These are phyloP conservation scores for Starmerella stigmatis DNA, from an alignment of 805 yeast species.

Conservation along the genomic window DNA sequence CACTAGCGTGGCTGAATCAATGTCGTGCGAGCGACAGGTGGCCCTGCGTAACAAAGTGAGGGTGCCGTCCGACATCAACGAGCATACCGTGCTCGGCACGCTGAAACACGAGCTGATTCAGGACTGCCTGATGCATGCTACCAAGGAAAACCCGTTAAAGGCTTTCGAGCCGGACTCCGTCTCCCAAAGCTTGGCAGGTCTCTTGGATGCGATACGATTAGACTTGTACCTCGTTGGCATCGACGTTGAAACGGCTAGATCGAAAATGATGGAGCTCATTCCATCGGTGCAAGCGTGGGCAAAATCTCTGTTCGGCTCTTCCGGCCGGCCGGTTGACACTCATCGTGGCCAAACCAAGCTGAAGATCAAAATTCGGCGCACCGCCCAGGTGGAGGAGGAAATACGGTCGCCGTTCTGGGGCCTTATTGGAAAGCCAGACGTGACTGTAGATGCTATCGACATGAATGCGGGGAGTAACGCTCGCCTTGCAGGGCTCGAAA, in stretches of 20 bases:
- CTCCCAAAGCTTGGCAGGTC: constrained; percentile 28
- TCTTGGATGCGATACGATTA: constrained; percentile 21
- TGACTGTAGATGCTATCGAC: constrained; percentile 52
- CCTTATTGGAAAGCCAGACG: constrained; percentile 80
- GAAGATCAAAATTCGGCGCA: constrained; percentile 34
- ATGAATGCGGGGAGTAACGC: constrained; percentile 24
- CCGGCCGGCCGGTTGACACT: constrained; percentile 5
- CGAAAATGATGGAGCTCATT: constrained; percentile 45
- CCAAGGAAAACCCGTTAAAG: constrained; percentile 24
- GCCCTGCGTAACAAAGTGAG: constrained; percentile 49
- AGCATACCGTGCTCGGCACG: constrained; percentile 68
- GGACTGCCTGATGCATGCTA: constrained; percentile 35
- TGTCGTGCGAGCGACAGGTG: constrained; percentile 62
- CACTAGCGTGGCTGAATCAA: constrained; percentile 66
- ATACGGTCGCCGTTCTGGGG: constrained; percentile 90
- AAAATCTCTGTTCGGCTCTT: constrained; percentile 29
- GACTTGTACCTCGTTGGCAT: constrained; percentile 47
- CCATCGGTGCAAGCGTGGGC: constrained; percentile 30
- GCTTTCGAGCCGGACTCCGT: constrained; percentile 1
- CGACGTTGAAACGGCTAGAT: constrained; percentile 42
- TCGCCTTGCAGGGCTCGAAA: constrained; percentile 66
- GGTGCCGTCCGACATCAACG: constrained; percentile 41
- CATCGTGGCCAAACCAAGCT: constrained; percentile 25
- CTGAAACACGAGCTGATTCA: constrained; percentile 73
- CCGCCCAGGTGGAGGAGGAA: constrained; percentile 74